These are phyloP conservation scores for Penicillium lagena DNA, from an alignment of 495 filamentous ascomycete species.

Conservation along the genomic window DNA sequence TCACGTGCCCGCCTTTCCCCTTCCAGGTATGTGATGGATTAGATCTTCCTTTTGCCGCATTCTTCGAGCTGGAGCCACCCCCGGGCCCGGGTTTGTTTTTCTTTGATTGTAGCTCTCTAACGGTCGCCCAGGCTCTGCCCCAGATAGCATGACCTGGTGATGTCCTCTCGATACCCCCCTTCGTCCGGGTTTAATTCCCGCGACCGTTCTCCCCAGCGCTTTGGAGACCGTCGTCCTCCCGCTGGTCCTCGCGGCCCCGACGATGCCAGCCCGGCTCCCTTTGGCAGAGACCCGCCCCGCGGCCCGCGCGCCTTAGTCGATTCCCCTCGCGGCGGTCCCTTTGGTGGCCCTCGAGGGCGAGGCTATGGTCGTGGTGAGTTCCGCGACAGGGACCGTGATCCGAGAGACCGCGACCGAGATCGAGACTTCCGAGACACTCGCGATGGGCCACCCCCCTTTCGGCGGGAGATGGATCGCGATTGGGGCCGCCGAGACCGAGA, in stretches of 20 bases:
- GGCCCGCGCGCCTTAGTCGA: conserved; percentile 67
- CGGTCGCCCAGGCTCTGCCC: conserved; percentile 9
- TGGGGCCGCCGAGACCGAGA: conserved; percentile 34
- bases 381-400: conserved; percentile 52
- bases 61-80: background rate
- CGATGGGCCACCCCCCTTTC: conserved; percentile 26
- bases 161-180: conserved; percentile 41
- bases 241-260: conserved; percentile 33
- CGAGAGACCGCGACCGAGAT: conserved; percentile 35
- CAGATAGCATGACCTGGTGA: conserved; percentile 42
- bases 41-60: background rate
- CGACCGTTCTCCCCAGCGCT: conserved; percentile 41
- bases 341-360: conserved; percentile 35
- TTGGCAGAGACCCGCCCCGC: conserved; percentile 55
- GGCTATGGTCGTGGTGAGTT: conserved; percentile 55
- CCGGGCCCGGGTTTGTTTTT: background rate
- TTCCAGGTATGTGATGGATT: conserved; percentile 2
- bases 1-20: conserved; percentile 4
- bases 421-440: conserved; percentile 35
- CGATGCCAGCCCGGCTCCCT: conserved; percentile 25
- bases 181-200: conserved; percentile 44
- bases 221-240: conserved; percentile 39
- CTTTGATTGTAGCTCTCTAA: conserved; percentile 1
- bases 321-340: conserved; percentile 48
- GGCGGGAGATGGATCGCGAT: conserved; percentile 37